Conservation (phyloP, 2,329 filamentous ascomycete genomes). For the Xylaria sp. region DNA sequence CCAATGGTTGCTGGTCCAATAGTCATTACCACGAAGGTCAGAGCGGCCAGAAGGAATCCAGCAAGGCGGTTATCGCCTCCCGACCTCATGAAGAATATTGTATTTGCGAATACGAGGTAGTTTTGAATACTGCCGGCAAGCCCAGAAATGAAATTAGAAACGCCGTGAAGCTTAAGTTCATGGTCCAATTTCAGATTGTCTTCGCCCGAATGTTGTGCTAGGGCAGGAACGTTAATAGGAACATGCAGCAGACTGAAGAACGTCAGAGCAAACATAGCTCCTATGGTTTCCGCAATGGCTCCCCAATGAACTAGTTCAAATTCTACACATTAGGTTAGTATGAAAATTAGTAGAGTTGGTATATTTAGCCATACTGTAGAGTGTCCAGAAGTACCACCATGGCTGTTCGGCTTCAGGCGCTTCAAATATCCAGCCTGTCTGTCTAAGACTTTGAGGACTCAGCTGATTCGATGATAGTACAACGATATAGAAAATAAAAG, state of each 20-base stretch:
- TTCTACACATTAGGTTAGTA: conserved; percentile 62
- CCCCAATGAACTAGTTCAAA: conserved; percentile 84
- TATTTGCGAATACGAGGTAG: conserved; percentile 97
- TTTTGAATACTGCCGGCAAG: conserved; percentile 91
- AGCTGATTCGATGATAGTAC: conserved; percentile 76
- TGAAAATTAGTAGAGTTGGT: neutral
- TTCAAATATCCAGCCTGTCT: conserved; percentile 89
- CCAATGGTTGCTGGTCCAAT: conserved; percentile 90
- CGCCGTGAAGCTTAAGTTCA: conserved; percentile 90
- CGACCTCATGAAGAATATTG: conserved; percentile 93
- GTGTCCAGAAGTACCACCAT: conserved; percentile 97
- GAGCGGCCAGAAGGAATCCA: conserved; percentile 82
- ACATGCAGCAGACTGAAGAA: conserved; percentile 98
- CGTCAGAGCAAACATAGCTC: conserved; percentile 95
- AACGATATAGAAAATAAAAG: conserved; percentile 80
- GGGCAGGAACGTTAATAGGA: conserved; percentile 94
- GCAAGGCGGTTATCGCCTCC: conserved; percentile 89
- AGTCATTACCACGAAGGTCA: conserved; percentile 84
- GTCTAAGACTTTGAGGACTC: conserved; percentile 73
- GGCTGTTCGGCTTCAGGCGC: conserved; percentile 85
- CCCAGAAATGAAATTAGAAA: conserved; percentile 92
- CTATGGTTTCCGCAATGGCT: conserved; percentile 84
- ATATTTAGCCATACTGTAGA: conserved; percentile 76
- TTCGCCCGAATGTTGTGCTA: conserved; percentile 90
- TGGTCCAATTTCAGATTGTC: conserved; percentile 92